phyloP scores from a whole-genome alignment of 257 asterid genomes.

The Mentha longifolia region DNA sequence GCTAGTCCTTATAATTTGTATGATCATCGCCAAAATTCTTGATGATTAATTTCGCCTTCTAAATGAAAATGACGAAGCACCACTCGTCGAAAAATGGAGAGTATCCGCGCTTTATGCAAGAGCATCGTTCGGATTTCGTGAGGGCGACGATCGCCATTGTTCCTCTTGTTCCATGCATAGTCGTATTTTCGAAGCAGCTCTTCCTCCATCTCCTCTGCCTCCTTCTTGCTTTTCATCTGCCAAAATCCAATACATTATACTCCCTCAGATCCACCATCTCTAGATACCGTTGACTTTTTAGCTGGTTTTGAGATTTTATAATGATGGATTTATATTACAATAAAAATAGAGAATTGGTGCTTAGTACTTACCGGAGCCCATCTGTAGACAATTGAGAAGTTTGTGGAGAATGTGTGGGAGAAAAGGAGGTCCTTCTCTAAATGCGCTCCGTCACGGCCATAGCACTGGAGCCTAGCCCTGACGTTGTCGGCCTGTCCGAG shows the following conservation, averaged over 20 bases:
- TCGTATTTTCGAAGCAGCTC: constrained; percentile 54
- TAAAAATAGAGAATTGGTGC: too few species aligned
- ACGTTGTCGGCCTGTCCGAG: constrained; percentile 65
- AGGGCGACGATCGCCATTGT: constrained; percentile 61
- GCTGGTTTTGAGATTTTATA: too few species aligned
- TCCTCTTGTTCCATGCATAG: constrained; percentile 72
- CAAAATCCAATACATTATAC: not conserved
- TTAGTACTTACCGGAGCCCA: constrained; percentile 85
- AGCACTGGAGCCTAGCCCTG: constrained; percentile 60
- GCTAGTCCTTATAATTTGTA: too few species aligned
- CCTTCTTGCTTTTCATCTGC: constrained; percentile 55
- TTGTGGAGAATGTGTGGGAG: constrained; percentile 48
- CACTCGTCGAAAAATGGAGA: constrained; percentile 14
- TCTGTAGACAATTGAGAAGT: constrained; percentile 53
- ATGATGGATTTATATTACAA: too few species aligned
- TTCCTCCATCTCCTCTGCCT: constrained; percentile 57
- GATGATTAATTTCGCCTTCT: not conserved
- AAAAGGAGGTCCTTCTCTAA: constrained; percentile 54
- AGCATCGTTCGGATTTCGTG: constrained; percentile 34
- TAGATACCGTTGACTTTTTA: too few species aligned
- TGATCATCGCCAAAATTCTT: not conserved
- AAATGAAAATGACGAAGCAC: not conserved
- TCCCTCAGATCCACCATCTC: too few species aligned
- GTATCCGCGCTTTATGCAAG: constrained; percentile 21
- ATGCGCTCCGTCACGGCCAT: constrained; percentile 79